Base-by-base conservation (phyloP, 352 stramenopile genomes). In the Hyaloperonospora arabidopsidis region DNA sequence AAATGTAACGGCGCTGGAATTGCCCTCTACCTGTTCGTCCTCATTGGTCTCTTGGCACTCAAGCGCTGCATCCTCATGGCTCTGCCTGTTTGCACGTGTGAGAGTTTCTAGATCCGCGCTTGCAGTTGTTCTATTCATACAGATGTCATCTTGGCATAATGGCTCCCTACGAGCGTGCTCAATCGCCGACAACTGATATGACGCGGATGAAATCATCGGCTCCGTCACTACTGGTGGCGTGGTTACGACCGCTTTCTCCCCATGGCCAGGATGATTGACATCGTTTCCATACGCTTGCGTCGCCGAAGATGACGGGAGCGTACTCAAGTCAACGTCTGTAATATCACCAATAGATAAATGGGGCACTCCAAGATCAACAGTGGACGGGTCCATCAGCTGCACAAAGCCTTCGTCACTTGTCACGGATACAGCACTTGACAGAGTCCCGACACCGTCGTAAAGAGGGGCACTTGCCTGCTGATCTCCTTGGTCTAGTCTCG, bases 271-370 rank as follows among this genome's bases (percentile, higher is more conserved):
- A 14, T 51, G 40, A 35, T 19, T 49, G 13, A 36, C 50, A 28
- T 61, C 36, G 25, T 62, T 43, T n/a, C n/a, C 39, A 14, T 64
- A 46, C 19, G 23, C 57, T 59, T 68, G 55, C 13, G 59, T 55
- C 19, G 46, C 59, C 18, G 53, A 61, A 57, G 61, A 61, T n/a
- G 57, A 48, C 2, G 71, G 56, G 41, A 84, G 79, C 1, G 68
- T 45, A 13, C 63, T 73, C 21, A 86, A 36, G 25, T 86, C 76
- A 13, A 84, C 74, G 19, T 83, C 73, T 57, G 79, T 61, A 40
- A 86, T 86, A 49, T 86, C 75, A 21, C 57, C 59, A 48, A 86
- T 84, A 11, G 72, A 82, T 49, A 86, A 59, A 65, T 61, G 62
- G 28, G 73, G 68, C 59, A 82, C 67, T 18, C 25, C 45, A 22